Evolutionary conservation across 2,329 filamentous ascomycete species (phyloP).

Genomic region (Hymenoscyphus infarciens): DNA sequence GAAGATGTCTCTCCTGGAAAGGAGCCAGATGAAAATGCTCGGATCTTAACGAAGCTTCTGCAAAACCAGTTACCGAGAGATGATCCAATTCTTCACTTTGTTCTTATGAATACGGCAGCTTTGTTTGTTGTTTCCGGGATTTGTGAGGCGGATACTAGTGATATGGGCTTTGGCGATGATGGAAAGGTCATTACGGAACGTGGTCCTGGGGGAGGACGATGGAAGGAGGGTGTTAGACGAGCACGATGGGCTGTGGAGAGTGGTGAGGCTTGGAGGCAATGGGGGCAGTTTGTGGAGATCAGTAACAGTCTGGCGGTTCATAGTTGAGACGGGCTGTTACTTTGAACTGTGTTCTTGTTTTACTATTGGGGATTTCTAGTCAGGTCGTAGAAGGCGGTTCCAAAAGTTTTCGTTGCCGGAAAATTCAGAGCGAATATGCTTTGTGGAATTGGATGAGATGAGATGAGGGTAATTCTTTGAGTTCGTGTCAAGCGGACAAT

Average conservation of each 20-base stretch:
- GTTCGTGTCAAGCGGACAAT: no score
- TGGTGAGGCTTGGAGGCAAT: constrained; percentile 79
- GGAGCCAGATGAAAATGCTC: constrained; percentile 81
- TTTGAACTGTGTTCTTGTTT: no score
- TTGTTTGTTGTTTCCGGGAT: constrained; percentile 82
- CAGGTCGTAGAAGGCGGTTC: no score
- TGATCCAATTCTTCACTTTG: constrained; percentile 87
- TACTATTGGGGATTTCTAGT: no score
- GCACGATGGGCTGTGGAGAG: constrained; percentile 86
- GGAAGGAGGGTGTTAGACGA: constrained; percentile 90
- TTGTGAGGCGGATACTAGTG: constrained; percentile 76
- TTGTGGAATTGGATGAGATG: no score
- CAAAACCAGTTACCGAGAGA: constrained; percentile 68
- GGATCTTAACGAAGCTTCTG: constrained; percentile 75
- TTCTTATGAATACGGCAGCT: constrained; percentile 89
- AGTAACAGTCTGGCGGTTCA: constrained; percentile 40
- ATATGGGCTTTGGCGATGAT: constrained; percentile 77
- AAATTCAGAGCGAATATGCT: no score
- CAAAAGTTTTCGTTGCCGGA: no score
- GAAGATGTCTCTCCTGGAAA: constrained; percentile 78
- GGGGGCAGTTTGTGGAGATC: constrained; percentile 77
- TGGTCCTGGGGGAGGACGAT: constrained; percentile 80
- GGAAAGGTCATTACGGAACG: constrained; percentile 76
- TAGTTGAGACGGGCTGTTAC: not conserved
- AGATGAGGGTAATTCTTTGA: no score